Conservation (phyloP, 352 stramenopile species). For the Phytophthora melonis region DNA sequence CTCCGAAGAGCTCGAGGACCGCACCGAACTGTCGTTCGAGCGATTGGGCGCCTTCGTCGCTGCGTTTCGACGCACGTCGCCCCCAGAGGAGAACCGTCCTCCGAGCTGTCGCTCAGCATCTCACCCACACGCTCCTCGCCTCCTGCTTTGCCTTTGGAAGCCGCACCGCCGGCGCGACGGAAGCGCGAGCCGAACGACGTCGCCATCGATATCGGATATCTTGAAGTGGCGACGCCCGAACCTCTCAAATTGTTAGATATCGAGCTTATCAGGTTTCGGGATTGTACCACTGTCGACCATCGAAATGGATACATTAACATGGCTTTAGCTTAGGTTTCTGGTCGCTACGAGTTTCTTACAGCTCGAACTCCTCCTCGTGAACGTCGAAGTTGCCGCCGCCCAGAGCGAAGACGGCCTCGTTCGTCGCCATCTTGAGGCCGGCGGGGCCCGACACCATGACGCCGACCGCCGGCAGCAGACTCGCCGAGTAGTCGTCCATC, state of each 20-base stretch:
- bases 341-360: slow-evolving; percentile 29
- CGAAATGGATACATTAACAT: slow-evolving; percentile 21
- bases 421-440: slow-evolving; percentile 46
- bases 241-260: too few relatives aligned
- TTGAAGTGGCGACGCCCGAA: neutral
- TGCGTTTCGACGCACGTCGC: slow-evolving; percentile 25
- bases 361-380: slow-evolving; percentile 64
- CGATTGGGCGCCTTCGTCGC: slow-evolving; percentile 21
- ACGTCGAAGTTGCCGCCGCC: slow-evolving; percentile 56
- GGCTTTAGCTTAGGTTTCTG: neutral
- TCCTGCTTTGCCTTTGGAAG: slow-evolving; percentile 6
- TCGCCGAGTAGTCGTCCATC: slow-evolving; percentile 17
- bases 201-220: slow-evolving; percentile 12
- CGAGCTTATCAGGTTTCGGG: neutral
- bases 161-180: slow-evolving; percentile 29
- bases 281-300: slow-evolving; percentile 5
- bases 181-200: slow-evolving; percentile 45
- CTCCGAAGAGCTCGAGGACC: slow-evolving; percentile 27
- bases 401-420: slow-evolving; percentile 44
- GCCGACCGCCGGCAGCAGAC: slow-evolving; percentile 40
- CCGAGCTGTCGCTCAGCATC: slow-evolving; percentile 73
- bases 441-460: slow-evolving; percentile 52
- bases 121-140: slow-evolving; percentile 54
- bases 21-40: slow-evolving; percentile 30
- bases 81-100: slow-evolving; percentile 41